Evolutionary conservation across 148 eudicot genomes (phyloP), one percentile per base, ranked within the genome.

Genomic region (Selenicereus undatus): DNA sequence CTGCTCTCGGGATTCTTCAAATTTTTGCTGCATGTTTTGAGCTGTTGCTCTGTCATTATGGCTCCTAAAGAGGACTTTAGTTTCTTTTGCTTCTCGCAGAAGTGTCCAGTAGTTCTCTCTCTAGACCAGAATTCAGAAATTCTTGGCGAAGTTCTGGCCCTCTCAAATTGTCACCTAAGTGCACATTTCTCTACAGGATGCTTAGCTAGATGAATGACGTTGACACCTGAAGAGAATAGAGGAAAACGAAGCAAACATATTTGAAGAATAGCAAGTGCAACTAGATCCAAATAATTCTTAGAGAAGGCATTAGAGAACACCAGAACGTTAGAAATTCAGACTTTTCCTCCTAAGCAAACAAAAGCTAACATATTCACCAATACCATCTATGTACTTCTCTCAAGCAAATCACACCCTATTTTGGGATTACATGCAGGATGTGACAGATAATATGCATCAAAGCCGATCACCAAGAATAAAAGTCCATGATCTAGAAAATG

Each of bases 21-120:
- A 64, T 56, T 71, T 86, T 82, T 88, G 84, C 76, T 85, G 83
- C 84, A 80, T 30, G 54, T 56, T 83, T 84, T 91, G 79, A 84
- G 84, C 75, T 81, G 89, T 30, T 79, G 88, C 71, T 91, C 92
- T 0, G 78, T 29, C 92, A 91, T 91, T 74, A 78, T 88, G 85
- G 76, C 66, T 80, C 85, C 69, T 54, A 76, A 76, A 51, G 84
- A 83, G 52, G 77, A 60, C n/a, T 81, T 50, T 43, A 75, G 82
- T 82, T 85, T 87, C 78, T 79, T 83, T 78, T 82, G 79, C 85
- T 80, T 78, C 52, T 84, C 66, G 78, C 68, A 74, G 70, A 79
- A 78, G 56, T 76, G 50, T 26, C 42, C 29, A 76, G 85, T 64
- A 83, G 81, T 68, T 86, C 89, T 74, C 81, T 79, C 76, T 78